These are phyloP conservation scores for Pseudogymnoascus sp. DNA, from an alignment of 2,329 filamentous ascomycete genomes.

Conservation along the genomic window DNA sequence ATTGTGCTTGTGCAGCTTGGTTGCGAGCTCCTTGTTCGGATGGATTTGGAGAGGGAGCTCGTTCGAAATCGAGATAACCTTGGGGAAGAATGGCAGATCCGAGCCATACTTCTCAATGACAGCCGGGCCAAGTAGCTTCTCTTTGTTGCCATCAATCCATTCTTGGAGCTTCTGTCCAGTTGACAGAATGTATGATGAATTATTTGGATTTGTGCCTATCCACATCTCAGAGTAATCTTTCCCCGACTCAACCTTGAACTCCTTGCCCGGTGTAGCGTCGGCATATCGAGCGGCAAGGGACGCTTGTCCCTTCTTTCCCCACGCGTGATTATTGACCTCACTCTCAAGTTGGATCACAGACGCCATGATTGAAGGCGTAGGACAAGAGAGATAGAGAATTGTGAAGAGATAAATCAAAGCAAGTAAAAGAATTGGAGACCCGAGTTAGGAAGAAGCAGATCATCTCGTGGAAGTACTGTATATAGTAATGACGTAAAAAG, in stretches of 20 bases:
- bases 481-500: constrained; percentile 9
- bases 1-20: constrained; percentile 53
- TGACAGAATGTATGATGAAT: constrained; percentile 54
- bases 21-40: constrained; percentile 58
- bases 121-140: constrained; percentile 53
- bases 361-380: constrained; percentile 15
- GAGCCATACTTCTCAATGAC: constrained; percentile 52
- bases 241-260: constrained; percentile 55
- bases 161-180: constrained; percentile 57
- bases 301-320: constrained; percentile 59
- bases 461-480: background rate
- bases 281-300: constrained; percentile 60
- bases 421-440: background rate
- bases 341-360: constrained; percentile 39
- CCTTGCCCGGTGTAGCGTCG: constrained; percentile 52
- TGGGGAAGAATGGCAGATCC: constrained; percentile 64
- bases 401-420: background rate
- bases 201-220: constrained; percentile 68
- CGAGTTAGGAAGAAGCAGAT: background rate
- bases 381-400: constrained; percentile 16
- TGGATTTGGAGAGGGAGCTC: constrained; percentile 68
- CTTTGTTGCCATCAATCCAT: constrained; percentile 51
- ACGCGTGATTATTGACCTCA: constrained; percentile 52
- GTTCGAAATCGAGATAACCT: constrained; percentile 67
- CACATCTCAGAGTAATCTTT: constrained; percentile 62